Evolutionary conservation across 2,329 filamentous ascomycete genomes (phyloP), one percentile per base, ranked within the genome.

Genomic region (Fusarium ambrosium): DNA sequence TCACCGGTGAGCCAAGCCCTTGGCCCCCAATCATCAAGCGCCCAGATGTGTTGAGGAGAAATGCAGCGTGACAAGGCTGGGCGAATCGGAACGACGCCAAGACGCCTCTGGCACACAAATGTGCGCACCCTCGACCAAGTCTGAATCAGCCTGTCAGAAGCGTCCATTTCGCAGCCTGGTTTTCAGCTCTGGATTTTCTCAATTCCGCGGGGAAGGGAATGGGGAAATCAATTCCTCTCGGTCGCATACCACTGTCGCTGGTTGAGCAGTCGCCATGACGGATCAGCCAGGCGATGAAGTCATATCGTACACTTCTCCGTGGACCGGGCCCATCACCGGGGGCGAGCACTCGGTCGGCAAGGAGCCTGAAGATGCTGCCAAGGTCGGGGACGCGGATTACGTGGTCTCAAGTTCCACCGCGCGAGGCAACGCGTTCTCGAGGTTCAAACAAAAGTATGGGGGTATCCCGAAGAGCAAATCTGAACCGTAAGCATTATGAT

Each of bases 21-120:
- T 51, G 29, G 29, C 20, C 29, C 32, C 60, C 60, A 62, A 48
- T 37, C 24, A 53, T 9, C 59, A n/a, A 68, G 53, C 53, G 53
- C 53, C 29, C 53, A 56, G 29, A 34, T 56, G 53, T 56, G 53
- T 36, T 36, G 29, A 56, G 27, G 53, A 53, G 53, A 36, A 29
- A 34, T 56, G 29, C 53, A 56, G 20, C 53, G 20, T 22, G 27
- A 36, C 29, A 20, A 56, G 20, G 29, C 29, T 36, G 53, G 29
- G 53, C 53, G 53, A 56, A 56, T 56, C 53, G 29, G 27, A 56
- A 16, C n/a, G 24, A 20, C 29, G 53, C 53, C 53, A 56, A 56
- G 27, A 29, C 29, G 53, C 53, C 53, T 56, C 53, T 20, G n/a
- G 29, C 53, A 56, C 53, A 56, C 53, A 56, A 34, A 18, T 56